These are phyloP conservation scores for Tetrahymena borealis DNA, from an alignment of 73 alveolate species.

Conservation along the genomic window DNA sequence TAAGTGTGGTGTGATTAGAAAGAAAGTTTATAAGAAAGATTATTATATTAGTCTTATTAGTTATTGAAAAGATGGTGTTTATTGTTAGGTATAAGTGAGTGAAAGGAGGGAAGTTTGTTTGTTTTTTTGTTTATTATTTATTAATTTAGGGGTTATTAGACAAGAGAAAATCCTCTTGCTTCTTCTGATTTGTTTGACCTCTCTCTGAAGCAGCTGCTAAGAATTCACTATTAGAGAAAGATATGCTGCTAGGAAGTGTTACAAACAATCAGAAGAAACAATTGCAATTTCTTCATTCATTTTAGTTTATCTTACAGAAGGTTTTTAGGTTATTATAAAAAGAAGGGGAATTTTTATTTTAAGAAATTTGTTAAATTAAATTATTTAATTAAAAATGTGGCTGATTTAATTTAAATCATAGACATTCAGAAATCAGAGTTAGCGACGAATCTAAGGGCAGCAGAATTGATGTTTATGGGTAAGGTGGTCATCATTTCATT, in stretches of 20 bases:
- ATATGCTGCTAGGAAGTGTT: too few relatives aligned
- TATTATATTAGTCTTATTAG: background rate
- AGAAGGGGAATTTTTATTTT: background rate
- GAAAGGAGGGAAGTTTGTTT: background rate
- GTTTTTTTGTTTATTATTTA: background rate
- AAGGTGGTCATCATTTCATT: background rate
- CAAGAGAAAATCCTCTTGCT: too few relatives aligned
- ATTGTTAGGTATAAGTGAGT: background rate
- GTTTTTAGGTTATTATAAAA: background rate
- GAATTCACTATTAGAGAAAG: too few relatives aligned
- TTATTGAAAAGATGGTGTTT: background rate
- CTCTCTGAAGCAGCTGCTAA: too few relatives aligned
- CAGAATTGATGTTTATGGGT: background rate
- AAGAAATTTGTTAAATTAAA: background rate
- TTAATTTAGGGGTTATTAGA: background rate
- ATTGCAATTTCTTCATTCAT: too few relatives aligned
- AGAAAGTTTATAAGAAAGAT: background rate
- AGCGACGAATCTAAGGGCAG: background rate
- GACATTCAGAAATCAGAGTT: background rate
- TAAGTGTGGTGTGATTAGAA: background rate
- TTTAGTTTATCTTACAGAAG: background rate
- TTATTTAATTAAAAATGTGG: background rate
- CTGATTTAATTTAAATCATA: background rate
- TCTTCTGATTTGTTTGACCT: too few relatives aligned
- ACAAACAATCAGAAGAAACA: too few relatives aligned